phyloP scores from a whole-genome alignment of 306 rosid species.

The Clitoria ternatea region DNA sequence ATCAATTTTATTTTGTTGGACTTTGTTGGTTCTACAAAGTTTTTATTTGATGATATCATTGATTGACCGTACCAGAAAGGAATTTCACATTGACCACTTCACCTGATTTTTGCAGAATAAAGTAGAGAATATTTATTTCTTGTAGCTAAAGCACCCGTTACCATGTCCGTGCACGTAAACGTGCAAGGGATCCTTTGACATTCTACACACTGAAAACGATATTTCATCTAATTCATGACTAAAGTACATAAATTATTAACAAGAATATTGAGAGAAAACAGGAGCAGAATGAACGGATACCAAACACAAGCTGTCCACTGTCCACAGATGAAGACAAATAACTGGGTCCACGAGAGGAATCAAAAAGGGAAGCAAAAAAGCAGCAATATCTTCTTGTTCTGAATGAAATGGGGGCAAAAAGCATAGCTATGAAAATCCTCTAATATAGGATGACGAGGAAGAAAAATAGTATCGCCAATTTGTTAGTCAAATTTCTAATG shows the following conservation, averaged over 20 bases:
- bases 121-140: background rate
- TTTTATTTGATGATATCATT: no score
- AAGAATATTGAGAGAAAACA: constrained; percentile 6
- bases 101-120: background rate
- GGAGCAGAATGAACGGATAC: background rate
- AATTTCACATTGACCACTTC: background rate
- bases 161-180: background rate
- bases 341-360: constrained; percentile 19
- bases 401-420: background rate
- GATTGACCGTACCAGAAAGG: background rate
- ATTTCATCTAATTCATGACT: background rate
- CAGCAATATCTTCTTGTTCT: background rate
- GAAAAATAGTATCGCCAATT: background rate
- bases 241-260: background rate
- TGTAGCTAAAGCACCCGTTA: background rate
- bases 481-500: background rate
- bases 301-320: constrained; percentile 7
- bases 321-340: constrained; percentile 17
- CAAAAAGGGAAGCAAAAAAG: background rate
- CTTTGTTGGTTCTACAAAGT: no score
- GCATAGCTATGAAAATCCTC: background rate
- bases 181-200: background rate
- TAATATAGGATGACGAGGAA: background rate
- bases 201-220: background rate
- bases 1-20: no score